phyloP scores from a whole-genome alignment of 2,329 filamentous ascomycete species.

The Colletotrichum abscissum region DNA sequence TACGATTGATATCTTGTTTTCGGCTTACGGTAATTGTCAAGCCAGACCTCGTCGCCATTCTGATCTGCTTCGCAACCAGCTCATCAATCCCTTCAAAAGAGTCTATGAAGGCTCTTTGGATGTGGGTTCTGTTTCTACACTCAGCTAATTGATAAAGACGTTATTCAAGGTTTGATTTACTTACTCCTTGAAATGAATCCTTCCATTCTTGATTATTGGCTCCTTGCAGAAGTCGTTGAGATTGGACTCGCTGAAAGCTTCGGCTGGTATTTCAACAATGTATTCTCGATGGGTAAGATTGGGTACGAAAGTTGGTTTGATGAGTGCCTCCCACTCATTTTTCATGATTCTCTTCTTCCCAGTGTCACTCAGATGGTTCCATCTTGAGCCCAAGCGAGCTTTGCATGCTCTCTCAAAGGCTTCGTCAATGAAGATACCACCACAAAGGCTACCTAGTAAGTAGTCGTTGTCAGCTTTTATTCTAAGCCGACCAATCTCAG shows the following conservation, averaged over 20 bases:
- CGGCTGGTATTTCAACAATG: not conserved
- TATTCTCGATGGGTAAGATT: not conserved
- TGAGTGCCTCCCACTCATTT: constrained; percentile 39
- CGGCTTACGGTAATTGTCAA: constrained; percentile 29
- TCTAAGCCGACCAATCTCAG: too few species aligned
- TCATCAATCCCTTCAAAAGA: constrained; percentile 37
- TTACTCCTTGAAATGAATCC: not conserved
- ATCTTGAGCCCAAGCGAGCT: constrained; percentile 28
- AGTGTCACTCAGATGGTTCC: not conserved
- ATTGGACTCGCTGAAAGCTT: not conserved
- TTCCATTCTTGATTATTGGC: not conserved
- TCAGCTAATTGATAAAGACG: too few species aligned
- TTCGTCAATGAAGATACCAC: constrained; percentile 53
- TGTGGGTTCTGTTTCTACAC: constrained; percentile 23
- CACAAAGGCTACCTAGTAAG: constrained; percentile 49
- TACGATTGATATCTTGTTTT: too few species aligned
- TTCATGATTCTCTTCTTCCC: constrained; percentile 27
- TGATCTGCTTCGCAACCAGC: constrained; percentile 41
- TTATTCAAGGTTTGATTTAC: too few species aligned
- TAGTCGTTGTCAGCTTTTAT: too few species aligned
- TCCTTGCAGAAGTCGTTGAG: not conserved
- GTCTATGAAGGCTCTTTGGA: constrained; percentile 39
- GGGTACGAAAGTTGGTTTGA: constrained; percentile 39
- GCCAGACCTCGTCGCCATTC: not conserved
- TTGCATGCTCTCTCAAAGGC: constrained; percentile 43